Conservation (phyloP, 2,329 filamentous ascomycete genomes). For the Lizonia empirigonia region DNA sequence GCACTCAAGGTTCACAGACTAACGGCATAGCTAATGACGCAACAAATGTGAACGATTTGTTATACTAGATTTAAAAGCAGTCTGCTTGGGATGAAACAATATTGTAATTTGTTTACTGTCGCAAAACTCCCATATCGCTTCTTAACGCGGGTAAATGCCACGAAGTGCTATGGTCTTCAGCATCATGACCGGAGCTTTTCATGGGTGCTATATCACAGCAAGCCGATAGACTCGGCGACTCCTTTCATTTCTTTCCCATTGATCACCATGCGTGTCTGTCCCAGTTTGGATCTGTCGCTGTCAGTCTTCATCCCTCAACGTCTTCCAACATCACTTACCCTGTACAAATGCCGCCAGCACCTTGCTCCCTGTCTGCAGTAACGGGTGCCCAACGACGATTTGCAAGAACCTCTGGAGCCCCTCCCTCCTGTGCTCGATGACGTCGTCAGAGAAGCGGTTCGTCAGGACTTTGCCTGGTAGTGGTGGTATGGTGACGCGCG, state of each 20-base stretch:
- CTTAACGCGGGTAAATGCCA: slow-evolving; percentile 29
- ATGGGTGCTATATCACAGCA: background rate
- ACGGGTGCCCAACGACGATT: slow-evolving; percentile 95
- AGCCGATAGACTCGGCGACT: background rate
- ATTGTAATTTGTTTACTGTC: slow-evolving; percentile 4
- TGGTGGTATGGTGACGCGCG: slow-evolving; percentile 92
- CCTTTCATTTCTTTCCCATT: background rate
- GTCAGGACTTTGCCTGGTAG: slow-evolving; percentile 97
- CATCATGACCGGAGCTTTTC: background rate
- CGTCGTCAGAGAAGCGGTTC: slow-evolving; percentile 96
- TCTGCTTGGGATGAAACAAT: slow-evolving; percentile 6
- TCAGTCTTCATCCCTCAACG: slow-evolving; percentile 17
- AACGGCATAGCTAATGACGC: background rate
- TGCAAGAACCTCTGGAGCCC: slow-evolving; percentile 94
- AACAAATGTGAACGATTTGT: background rate
- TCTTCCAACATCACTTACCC: slow-evolving; percentile 60
- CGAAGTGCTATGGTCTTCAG: background rate
- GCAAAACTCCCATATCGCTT: slow-evolving; percentile 32
- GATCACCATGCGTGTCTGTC: slow-evolving; percentile 61
- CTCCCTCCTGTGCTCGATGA: slow-evolving; percentile 91
- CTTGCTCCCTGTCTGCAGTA: slow-evolving; percentile 97
- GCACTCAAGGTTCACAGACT: background rate
- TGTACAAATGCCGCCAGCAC: slow-evolving; percentile 96
- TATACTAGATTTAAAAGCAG: background rate
- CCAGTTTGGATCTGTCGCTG: slow-evolving; percentile 75